Conservation (phyloP, 441 rosid genomes). For the Croton setiger region DNA sequence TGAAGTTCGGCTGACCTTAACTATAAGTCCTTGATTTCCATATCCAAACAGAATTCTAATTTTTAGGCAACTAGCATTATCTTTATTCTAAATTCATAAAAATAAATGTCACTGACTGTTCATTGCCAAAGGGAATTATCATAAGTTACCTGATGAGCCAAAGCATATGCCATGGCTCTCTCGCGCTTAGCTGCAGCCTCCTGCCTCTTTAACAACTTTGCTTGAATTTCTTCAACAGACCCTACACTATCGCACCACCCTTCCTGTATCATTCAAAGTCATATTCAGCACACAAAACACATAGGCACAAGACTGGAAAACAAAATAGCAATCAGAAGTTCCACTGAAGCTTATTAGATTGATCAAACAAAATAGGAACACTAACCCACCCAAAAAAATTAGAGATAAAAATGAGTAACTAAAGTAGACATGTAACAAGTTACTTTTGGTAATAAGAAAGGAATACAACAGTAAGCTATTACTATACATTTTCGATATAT, state of each 20-base stretch:
- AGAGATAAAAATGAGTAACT: neutral
- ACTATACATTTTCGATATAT: neutral
- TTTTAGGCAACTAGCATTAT: constrained; percentile 7
- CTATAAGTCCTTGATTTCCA: neutral
- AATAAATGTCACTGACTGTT: too few species aligned
- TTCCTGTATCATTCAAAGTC: constrained; percentile 49
- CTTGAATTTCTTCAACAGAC: constrained; percentile 92
- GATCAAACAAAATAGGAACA: neutral
- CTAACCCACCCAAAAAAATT: neutral
- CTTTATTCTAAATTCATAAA: constrained; percentile 1
- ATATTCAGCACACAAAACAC: constrained; percentile 18
- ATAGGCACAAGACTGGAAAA: neutral
- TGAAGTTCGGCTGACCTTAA: constrained; percentile 2
- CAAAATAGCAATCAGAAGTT: neutral
- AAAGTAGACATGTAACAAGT: neutral
- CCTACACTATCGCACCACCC: constrained; percentile 99
- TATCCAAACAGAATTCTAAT: neutral
- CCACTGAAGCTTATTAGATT: neutral
- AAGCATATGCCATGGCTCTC: constrained; percentile 99
- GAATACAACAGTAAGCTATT: neutral
- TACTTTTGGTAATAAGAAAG: neutral
- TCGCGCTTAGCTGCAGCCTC: constrained; percentile 99
- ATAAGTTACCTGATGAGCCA: constrained; percentile 83
- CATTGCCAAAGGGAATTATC: constrained; percentile 11
- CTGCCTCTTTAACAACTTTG: constrained; percentile 88